phyloP scores from a whole-genome alignment of 495 filamentous ascomycete genomes.

The Evernia prunastri region DNA sequence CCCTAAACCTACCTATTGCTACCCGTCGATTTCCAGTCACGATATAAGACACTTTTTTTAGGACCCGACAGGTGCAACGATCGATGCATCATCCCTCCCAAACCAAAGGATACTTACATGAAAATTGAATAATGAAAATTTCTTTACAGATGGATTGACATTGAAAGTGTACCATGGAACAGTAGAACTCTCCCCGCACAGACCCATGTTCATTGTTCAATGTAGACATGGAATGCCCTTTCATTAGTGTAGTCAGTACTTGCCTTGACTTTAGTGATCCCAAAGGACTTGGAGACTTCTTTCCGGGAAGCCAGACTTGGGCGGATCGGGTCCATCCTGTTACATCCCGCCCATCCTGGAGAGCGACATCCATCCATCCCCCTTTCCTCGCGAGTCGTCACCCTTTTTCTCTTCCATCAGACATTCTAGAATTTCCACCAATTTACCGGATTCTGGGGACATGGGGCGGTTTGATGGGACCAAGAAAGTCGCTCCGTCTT shows the following conservation, averaged over 20 bases:
- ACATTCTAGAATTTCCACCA: too few species aligned
- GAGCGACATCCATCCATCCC: too few species aligned
- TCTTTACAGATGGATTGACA: too few species aligned
- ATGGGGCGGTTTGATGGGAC: background rate
- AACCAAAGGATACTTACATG: background rate
- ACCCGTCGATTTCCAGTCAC: constrained; percentile 3
- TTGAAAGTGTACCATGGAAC: too few species aligned
- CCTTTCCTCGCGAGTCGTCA: too few species aligned
- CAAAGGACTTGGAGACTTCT: too few species aligned
- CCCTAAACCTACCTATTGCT: constrained; percentile 5
- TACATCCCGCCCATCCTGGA: background rate
- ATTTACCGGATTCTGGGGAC: background rate
- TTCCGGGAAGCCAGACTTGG: too few species aligned
- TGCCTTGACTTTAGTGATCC: too few species aligned
- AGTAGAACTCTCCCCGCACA: background rate
- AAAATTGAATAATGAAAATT: background rate
- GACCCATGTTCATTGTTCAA: background rate
- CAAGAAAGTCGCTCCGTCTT: background rate
- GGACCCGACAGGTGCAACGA: constrained; percentile 1
- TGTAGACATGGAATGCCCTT: too few species aligned
- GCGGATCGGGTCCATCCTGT: too few species aligned
- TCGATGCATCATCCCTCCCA: constrained; percentile 4
- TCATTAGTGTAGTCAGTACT: too few species aligned
- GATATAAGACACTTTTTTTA: background rate
- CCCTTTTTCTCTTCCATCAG: too few species aligned